These are phyloP conservation scores for Rhynchospora pubera DNA, from an alignment of 176 grass and related monocot genomes.

Conservation along the genomic window DNA sequence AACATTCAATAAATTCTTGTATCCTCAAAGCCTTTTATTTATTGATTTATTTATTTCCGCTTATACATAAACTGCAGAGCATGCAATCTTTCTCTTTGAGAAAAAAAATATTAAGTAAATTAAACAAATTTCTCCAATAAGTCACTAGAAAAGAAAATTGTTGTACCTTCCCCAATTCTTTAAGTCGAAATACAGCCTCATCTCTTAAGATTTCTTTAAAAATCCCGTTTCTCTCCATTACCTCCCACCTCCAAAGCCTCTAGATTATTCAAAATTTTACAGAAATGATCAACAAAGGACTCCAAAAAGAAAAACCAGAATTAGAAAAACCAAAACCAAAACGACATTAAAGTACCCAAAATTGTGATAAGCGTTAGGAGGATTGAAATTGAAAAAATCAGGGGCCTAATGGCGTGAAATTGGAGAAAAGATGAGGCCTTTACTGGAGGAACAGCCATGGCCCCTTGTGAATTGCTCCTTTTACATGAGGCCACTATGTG, in stretches of 20 bases:
- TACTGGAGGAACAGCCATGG: constrained; percentile 21
- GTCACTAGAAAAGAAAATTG: not conserved
- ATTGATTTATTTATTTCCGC: not conserved
- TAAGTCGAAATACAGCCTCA: constrained; percentile 56
- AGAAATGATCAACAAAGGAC: not conserved
- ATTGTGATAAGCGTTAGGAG: not conserved
- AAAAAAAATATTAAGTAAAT: not conserved
- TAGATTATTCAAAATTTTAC: constrained; percentile 6
- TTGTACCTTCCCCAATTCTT: constrained; percentile 61
- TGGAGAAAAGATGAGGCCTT: constrained; percentile 14
- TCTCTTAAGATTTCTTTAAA: constrained; percentile 60
- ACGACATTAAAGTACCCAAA: constrained; percentile 26
- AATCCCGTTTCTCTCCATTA: constrained; percentile 28
- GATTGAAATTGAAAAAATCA: constrained; percentile 12
- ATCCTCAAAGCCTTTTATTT: not conserved
- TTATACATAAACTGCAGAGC: not conserved
- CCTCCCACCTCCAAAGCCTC: constrained; percentile 41
- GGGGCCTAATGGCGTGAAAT: not conserved
- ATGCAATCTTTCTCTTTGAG: not conserved
- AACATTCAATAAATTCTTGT: not conserved
- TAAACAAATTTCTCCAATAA: not conserved
- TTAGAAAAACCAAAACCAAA: not conserved
- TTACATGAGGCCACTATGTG: not conserved
- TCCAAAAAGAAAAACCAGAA: not conserved
- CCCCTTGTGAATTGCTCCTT: not conserved